Conservation (phyloP, 2,329 filamentous ascomycete species). For the Daldinia eschscholtzii region DNA sequence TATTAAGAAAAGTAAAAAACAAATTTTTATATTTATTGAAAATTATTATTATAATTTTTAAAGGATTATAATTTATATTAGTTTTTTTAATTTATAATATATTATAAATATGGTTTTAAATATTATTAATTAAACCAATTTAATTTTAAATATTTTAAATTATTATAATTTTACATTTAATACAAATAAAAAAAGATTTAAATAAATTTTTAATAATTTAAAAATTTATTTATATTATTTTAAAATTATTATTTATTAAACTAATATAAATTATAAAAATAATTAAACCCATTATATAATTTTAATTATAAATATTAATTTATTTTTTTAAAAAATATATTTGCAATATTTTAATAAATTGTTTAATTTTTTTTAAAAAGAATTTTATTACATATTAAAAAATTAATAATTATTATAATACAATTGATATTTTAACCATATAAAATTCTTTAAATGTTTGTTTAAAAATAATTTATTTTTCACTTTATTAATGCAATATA, state of each 20-base stretch:
- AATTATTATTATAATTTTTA: neutral
- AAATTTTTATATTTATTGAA: slow-evolving; percentile 1
- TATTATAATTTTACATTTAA: slow-evolving; percentile 5
- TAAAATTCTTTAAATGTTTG: neutral
- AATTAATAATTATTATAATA: neutral
- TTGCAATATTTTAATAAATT: neutral
- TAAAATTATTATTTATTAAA: slow-evolving; percentile 1
- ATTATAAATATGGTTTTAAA: slow-evolving; percentile 1
- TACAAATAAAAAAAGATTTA: too few relatives aligned
- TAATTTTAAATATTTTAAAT: slow-evolving; percentile 5
- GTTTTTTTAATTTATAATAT: slow-evolving; percentile 6
- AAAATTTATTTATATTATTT: neutral
- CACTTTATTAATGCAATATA: slow-evolving; percentile 4
- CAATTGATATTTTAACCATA: neutral
- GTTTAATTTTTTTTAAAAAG: neutral
- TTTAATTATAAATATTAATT: slow-evolving; percentile 5
- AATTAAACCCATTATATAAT: neutral
- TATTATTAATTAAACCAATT: neutral
- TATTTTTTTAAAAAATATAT: too few relatives aligned
- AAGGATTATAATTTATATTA: neutral
- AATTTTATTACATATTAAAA: neutral
- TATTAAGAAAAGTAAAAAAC: neutral
- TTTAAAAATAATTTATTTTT: neutral
- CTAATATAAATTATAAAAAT: slow-evolving; percentile 1
- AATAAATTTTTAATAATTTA: slow-evolving; percentile 5